These are phyloP conservation scores for Fraxinus quadrangulata DNA, from an alignment of 257 asterid genomes.

Conservation along the genomic window DNA sequence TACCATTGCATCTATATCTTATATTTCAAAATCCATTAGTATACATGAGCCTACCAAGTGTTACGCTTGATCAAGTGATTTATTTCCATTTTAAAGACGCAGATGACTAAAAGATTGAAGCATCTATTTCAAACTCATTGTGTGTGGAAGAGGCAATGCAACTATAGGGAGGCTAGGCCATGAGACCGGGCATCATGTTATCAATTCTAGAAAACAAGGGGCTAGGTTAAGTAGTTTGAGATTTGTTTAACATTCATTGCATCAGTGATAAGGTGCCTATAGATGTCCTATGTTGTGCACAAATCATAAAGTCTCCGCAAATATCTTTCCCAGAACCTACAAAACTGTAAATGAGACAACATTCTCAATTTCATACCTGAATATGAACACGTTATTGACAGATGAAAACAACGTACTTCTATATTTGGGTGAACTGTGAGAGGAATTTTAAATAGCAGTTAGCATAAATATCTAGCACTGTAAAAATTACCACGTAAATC, in stretches of 20 bases:
- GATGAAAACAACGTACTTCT: not conserved
- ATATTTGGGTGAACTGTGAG: not conserved
- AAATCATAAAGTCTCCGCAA: not conserved
- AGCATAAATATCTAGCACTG: conserved; percentile 19
- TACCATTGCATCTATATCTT: not conserved
- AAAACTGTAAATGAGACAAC: not conserved
- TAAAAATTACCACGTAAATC: conserved; percentile 81
- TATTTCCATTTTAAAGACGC: not conserved
- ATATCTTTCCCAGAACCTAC: not conserved
- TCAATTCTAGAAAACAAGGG: not conserved
- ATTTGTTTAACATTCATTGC: not conserved
- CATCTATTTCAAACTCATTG: not conserved
- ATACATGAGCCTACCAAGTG: not conserved
- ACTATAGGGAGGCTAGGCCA: not conserved
- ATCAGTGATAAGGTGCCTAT: not conserved
- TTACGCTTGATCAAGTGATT: not conserved
- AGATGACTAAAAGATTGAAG: not conserved
- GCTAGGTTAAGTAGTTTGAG: not conserved
- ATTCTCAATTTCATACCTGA: not conserved
- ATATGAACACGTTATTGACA: not conserved
- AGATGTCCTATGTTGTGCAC: not conserved
- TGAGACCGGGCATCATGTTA: not conserved
- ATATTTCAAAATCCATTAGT: not conserved
- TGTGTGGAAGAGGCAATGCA: not conserved
- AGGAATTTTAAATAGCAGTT: conserved; percentile 14